Conservation (phyloP, 108 stramenopile species). For the Cyclotella choctawhatcheeana region DNA sequence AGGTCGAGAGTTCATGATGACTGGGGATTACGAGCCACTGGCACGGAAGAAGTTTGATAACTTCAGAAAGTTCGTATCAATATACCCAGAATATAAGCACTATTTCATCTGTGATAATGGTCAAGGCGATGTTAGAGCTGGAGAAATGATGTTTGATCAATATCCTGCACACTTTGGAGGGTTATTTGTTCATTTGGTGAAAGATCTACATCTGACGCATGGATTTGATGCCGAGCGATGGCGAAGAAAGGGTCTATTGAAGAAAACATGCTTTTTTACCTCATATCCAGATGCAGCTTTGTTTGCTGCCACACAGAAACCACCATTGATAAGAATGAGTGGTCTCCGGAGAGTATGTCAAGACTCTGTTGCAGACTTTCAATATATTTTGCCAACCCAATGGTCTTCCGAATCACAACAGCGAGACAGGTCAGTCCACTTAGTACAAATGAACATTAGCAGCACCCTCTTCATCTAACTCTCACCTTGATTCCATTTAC, state of each 20-base stretch:
- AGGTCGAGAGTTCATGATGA: slow-evolving; percentile 89
- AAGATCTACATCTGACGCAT: slow-evolving; percentile 71
- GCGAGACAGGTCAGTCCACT: slow-evolving; percentile 39
- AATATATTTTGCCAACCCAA: slow-evolving; percentile 65
- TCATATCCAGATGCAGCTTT: slow-evolving; percentile 95
- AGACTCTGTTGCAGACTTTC: slow-evolving; percentile 86
- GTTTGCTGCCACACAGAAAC: slow-evolving; percentile 82
- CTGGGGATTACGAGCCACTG: slow-evolving; percentile 91
- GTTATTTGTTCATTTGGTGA: slow-evolving; percentile 93
- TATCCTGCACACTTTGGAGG: slow-evolving; percentile 85
- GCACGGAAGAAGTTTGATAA: slow-evolving; percentile 93
- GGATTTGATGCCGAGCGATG: slow-evolving; percentile 81
- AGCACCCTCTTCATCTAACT: background rate
- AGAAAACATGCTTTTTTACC: slow-evolving; percentile 84
- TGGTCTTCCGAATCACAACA: slow-evolving; percentile 81
- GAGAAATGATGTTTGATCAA: slow-evolving; percentile 93
- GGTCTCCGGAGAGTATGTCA: slow-evolving; percentile 81
- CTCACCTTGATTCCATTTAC: background rate
- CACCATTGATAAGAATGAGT: slow-evolving; percentile 80
- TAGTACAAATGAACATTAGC: too few species aligned
- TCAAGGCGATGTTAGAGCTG: slow-evolving; percentile 97
- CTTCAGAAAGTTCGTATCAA: slow-evolving; percentile 67
- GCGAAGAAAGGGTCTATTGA: slow-evolving; percentile 66
- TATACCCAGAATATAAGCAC: slow-evolving; percentile 97
- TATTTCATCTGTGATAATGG: slow-evolving; percentile 99